Percentiles rank a stretch among this genome's conserved stretches.
Conservation (phyloP, 768 basidiomycete genomes). For the Omphalotus guepiniiformis region DNA sequence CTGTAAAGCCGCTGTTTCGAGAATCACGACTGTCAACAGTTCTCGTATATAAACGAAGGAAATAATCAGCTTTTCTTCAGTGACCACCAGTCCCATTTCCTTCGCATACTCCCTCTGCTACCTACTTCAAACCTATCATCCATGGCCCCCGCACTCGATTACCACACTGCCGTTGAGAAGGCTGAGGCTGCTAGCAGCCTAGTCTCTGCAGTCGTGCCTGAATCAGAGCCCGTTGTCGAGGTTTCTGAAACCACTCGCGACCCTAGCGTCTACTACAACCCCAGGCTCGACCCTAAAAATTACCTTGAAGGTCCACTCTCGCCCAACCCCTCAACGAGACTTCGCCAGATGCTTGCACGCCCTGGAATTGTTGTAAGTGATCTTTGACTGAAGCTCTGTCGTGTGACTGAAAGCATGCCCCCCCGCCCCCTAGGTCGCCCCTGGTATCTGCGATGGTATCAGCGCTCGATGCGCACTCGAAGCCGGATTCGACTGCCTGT, state of each 20-base stretch:
- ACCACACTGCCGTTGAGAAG: conserved; percentile 7
- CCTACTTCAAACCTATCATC: too few species aligned
- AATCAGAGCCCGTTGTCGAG: background rate
- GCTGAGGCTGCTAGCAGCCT: too few species aligned
- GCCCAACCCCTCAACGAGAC: conserved; percentile 61
- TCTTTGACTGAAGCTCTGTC: too few species aligned
- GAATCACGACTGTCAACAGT: too few species aligned
- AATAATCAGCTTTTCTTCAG: too few species aligned
- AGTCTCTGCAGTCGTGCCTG: background rate
- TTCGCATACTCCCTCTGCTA: too few species aligned
- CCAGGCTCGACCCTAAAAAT: conserved; percentile 66
- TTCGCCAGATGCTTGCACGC: conserved; percentile 64
- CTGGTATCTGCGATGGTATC: conserved; percentile 79
- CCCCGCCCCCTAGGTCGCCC: conserved; percentile 47
- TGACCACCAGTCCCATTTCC: too few species aligned
- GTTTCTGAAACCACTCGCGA: background rate
- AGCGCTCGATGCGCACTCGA: conserved; percentile 77
- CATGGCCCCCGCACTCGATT: conserved; percentile 9
- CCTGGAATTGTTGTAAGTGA: conserved; percentile 72
- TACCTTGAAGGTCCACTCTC: conserved; percentile 69
- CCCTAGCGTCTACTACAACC: conserved; percentile 49
- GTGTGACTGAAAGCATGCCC: conserved; percentile 2
- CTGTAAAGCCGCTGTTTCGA: too few species aligned
- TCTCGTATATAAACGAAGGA: too few species aligned
- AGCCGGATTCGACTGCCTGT: conserved; percentile 73